These are phyloP conservation scores for Fusarium sublunatum DNA, from an alignment of 2,329 filamentous ascomycete species.

Conservation along the genomic window DNA sequence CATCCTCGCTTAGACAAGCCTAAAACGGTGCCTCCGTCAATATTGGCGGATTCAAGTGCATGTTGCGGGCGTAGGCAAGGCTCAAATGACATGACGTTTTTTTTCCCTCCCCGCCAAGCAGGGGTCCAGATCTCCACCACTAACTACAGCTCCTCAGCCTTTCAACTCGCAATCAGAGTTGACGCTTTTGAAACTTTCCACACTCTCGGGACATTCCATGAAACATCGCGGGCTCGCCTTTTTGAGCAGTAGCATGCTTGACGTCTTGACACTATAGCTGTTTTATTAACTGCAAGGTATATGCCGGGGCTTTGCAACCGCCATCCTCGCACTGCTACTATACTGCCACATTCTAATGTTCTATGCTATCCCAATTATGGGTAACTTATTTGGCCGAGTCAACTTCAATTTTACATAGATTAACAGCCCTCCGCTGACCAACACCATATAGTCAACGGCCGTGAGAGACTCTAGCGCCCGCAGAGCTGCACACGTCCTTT, in stretches of 20 bases:
- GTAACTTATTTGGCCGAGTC: too few species aligned
- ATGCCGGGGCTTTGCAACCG: too few species aligned
- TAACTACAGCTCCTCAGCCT: conserved; percentile 1
- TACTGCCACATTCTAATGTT: too few species aligned
- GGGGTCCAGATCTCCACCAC: conserved; percentile 14
- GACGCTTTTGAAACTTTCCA: conserved; percentile 26
- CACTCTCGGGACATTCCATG: conserved; percentile 31
- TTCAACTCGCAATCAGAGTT: conserved; percentile 1
- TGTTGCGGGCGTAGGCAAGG: conserved; percentile 41
- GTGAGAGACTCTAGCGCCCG: conserved; percentile 21
- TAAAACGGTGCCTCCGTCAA: conserved; percentile 31
- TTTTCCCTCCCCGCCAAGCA: conserved; percentile 19
- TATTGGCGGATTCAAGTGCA: conserved; percentile 40
- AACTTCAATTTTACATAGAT: too few species aligned
- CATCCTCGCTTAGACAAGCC: conserved; percentile 1
- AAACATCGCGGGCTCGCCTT: conserved; percentile 18
- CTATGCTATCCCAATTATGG: too few species aligned
- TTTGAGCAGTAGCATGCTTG: background rate
- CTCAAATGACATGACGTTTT: conserved; percentile 35
- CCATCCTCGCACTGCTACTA: too few species aligned
- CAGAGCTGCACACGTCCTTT: conserved; percentile 31
- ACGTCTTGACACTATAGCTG: background rate
- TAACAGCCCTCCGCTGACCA: background rate
- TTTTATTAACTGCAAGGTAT: too few species aligned
- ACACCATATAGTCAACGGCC: conserved; percentile 13